Percentiles rank a stretch among this genome's conserved stretches.
Conservation (phyloP, 768 basidiomycete species). For the Boletus vinaceobasis region DNA sequence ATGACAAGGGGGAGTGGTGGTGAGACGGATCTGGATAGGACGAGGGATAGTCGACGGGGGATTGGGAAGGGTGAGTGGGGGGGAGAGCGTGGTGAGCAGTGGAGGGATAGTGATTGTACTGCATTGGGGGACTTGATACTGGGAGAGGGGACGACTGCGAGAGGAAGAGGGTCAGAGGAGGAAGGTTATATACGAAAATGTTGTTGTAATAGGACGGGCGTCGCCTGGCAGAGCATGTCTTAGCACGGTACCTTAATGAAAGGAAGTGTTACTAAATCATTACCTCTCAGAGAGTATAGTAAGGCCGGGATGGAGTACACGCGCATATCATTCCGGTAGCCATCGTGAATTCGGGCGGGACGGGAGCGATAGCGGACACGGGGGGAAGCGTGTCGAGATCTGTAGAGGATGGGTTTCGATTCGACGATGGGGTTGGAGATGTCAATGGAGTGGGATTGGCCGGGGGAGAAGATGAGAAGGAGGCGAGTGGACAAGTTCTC, state of each 20-base stretch:
- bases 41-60: constrained; percentile 18
- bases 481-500: constrained; percentile 23
- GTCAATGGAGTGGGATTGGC: constrained; percentile 31
- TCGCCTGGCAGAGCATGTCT: constrained; percentile 35
- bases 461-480: constrained; percentile 26
- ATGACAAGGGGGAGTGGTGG: constrained; percentile 22
- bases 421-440: constrained; percentile 34
- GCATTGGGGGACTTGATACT: constrained; percentile 18
- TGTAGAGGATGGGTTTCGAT: too few species aligned
- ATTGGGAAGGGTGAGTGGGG: constrained; percentile 18
- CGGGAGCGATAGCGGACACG: constrained; percentile 30
- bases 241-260: constrained; percentile 39
- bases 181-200: constrained; percentile 34
- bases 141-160: constrained; percentile 3
- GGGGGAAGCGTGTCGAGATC: constrained; percentile 23
- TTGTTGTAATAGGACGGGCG: constrained; percentile 32
- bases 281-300: constrained; percentile 34
- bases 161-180: constrained; percentile 9
- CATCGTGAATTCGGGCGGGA: constrained; percentile 29
- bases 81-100: constrained; percentile 16
- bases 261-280: constrained; percentile 36
- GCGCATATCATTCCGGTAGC: constrained; percentile 34
- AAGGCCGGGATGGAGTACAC: constrained; percentile 33
- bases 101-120: constrained; percentile 27
- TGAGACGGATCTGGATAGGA: constrained; percentile 26